Base-by-base conservation (phyloP, 352 stramenopile species). In the Globisporangium paroecandrum region DNA sequence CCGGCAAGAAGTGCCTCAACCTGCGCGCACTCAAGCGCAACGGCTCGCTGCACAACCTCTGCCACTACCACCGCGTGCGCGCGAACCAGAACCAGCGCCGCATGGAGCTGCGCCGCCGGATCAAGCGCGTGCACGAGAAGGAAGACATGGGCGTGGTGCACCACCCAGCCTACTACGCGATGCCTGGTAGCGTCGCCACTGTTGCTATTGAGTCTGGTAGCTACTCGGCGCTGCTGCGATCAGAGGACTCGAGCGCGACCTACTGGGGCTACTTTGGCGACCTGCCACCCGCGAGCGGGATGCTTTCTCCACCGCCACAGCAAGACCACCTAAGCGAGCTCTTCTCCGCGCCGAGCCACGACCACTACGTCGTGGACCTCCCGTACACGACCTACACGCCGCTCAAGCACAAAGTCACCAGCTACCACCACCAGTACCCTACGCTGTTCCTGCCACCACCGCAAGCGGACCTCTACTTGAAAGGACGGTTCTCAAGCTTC, bases 31-130 rank as follows among this genome's bases (percentile, higher is more conserved):
- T 62, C n/a, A 70, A 70, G 46, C 34, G 47, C 29, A 70, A 65
- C 34, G 65, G 58, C 32, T 58, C 36, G 38, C 59, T 70, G n/a
- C 58, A 70, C 59, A 70, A 43, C 38, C 54, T 67, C 24, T 70
- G 65, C 58, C 36, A 67, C 47, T 55, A 46, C 27, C 65, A 70
- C 54, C 58, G 58, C 59, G 53, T 63, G 24, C 62, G 53, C 15
- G 61, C 49, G 8, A 64, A 69, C 32, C 53, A 62, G 53, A 71
- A 71, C 38, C 66, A 71, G 56, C 66, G 66, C 43, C 49, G 59
- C 13, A 62, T 69, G 58, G 60, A 71, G 22, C 43, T 62, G 2
- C 58, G 58, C 4, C 56, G 59, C 18, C 65, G 65, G 10, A 69
- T 61, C 46, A 53, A 66, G 49, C 62, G 62, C 13, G 36, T 58